phyloP scores from a whole-genome alignment of 2,329 filamentous ascomycete species.

The Zasmidium angulare region DNA sequence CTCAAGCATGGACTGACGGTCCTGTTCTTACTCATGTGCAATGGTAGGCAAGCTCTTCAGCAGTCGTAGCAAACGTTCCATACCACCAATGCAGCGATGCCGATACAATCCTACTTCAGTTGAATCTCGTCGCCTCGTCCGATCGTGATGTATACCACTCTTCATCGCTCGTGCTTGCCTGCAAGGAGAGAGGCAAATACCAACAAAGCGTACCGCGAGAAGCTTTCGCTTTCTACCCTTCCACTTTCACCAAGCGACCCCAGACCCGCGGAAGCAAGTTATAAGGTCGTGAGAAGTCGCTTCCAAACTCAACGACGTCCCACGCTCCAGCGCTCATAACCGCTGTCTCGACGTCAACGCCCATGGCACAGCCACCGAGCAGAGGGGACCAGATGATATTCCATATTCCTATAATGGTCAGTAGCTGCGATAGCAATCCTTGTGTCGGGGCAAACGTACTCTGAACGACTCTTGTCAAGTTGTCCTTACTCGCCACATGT shows the following conservation, averaged over 20 bases:
- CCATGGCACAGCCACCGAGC: constrained; percentile 5
- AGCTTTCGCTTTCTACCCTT: not conserved
- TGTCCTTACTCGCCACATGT: constrained; percentile 4
- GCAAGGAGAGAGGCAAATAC: too few relatives aligned
- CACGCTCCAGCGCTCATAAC: constrained; percentile 5
- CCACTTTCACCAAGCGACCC: constrained; percentile 2
- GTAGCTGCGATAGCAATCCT: not conserved
- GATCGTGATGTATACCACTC: too few relatives aligned
- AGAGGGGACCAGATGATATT: constrained; percentile 5
- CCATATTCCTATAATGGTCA: not conserved
- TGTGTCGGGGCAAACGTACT: not conserved
- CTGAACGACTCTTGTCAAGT: constrained; percentile 1
- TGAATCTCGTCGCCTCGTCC: too few relatives aligned
- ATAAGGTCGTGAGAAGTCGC: not conserved
- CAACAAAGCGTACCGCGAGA: too few relatives aligned
- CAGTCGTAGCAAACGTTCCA: too few relatives aligned
- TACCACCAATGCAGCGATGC: too few relatives aligned
- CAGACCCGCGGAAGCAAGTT: constrained; percentile 2
- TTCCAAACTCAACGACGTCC: constrained; percentile 3
- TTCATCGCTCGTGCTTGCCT: too few relatives aligned
- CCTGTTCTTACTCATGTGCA: too few relatives aligned
- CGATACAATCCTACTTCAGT: too few relatives aligned
- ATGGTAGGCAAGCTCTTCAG: too few relatives aligned
- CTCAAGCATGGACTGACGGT: too few relatives aligned
- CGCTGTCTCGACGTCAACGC: constrained; percentile 3